These are phyloP conservation scores for Rhodotorula toruloides DNA, from an alignment of 768 basidiomycete species.

Conservation along the genomic window DNA sequence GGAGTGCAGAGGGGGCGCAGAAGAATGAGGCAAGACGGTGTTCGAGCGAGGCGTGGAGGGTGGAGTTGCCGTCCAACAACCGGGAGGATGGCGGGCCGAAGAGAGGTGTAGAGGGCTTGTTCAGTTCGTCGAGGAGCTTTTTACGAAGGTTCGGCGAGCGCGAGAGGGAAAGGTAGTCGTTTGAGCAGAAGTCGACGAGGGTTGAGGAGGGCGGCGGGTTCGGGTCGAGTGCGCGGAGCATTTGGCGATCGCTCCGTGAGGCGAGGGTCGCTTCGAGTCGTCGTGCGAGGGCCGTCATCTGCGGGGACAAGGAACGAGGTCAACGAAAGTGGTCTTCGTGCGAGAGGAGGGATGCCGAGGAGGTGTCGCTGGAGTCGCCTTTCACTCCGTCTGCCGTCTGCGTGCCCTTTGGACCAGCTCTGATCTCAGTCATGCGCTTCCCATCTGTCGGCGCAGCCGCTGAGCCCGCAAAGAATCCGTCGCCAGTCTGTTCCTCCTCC, in stretches of 20 bases:
- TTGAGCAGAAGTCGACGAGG: slow-evolving; percentile 42
- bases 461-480: no score
- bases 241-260: slow-evolving; percentile 62
- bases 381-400: background rate
- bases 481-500: no score
- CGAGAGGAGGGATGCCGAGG: background rate
- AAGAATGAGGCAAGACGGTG: slow-evolving; percentile 39
- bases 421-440: no score
- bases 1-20: slow-evolving; percentile 53
- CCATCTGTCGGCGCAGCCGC: no score
- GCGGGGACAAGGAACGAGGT: background rate
- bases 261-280: slow-evolving; percentile 56
- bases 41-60: slow-evolving; percentile 66
- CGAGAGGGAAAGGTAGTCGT: slow-evolving; percentile 41
- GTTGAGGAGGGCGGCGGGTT: slow-evolving; percentile 50
- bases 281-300: slow-evolving; percentile 42
- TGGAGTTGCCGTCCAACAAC: slow-evolving; percentile 67
- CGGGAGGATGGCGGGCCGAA: slow-evolving; percentile 79
- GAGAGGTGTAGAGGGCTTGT: slow-evolving; percentile 55
- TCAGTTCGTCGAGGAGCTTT: slow-evolving; percentile 55
- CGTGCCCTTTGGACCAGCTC: no score
- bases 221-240: slow-evolving; percentile 63
- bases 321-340: background rate
- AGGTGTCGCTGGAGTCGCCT: background rate
- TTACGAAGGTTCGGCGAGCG: slow-evolving; percentile 4